Conservation (phyloP, 1,284 basidiomycete species). For the Kwoniella shivajii region DNA sequence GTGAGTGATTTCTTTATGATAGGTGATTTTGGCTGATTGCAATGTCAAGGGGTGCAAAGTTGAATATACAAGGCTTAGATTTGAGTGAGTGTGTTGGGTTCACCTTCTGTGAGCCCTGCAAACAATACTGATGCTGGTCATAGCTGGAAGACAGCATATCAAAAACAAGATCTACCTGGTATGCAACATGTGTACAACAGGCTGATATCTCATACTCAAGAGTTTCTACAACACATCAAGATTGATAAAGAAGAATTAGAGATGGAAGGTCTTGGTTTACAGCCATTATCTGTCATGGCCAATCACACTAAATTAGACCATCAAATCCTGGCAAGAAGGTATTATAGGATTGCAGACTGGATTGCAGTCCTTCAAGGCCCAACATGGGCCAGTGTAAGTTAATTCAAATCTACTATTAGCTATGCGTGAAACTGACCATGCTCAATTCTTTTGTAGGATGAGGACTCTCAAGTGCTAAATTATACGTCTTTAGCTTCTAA, state of each 20-base stretch:
- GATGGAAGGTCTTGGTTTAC: conserved; percentile 28
- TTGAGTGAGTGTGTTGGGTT: conserved; percentile 31
- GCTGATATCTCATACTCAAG: conserved; percentile 28
- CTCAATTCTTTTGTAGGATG: conserved; percentile 28
- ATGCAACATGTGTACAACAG: conserved; percentile 17
- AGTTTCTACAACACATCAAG: conserved; percentile 24
- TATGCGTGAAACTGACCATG: not conserved
- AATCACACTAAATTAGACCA: conserved; percentile 1
- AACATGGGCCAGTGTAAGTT: conserved; percentile 37
- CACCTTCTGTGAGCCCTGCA: not conserved
- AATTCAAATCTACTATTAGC: not conserved
- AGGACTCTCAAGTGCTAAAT: conserved; percentile 31
- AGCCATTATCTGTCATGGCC: conserved; percentile 17
- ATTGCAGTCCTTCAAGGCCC: conserved; percentile 32
- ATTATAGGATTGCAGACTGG: conserved; percentile 44
- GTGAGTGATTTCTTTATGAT: conserved; percentile 23
- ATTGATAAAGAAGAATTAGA: conserved; percentile 21
- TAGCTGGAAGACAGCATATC: conserved; percentile 28
- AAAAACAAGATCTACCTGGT: conserved; percentile 6
- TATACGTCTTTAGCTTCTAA: conserved; percentile 39
- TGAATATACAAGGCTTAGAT: conserved; percentile 39
- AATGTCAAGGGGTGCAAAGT: conserved; percentile 41
- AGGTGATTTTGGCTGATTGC: not conserved
- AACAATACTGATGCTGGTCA: not conserved
- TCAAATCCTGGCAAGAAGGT: conserved; percentile 32